These are phyloP conservation scores for Melocanna baccifera DNA, from an alignment of 176 grass and related monocot species.

Conservation along the genomic window DNA sequence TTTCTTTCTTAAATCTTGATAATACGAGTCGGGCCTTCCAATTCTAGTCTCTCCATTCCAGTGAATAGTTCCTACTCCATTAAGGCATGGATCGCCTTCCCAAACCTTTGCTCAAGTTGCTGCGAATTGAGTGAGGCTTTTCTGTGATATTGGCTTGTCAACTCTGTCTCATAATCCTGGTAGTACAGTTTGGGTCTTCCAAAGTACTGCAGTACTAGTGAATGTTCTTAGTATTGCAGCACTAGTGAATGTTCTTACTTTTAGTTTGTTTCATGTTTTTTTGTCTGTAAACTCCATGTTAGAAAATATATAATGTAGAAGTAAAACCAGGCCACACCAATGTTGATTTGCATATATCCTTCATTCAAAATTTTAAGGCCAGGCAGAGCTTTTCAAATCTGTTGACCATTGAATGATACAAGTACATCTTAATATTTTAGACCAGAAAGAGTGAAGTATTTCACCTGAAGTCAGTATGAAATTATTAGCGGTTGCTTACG, in stretches of 20 bases:
- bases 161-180: neutral
- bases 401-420: neutral
- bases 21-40: neutral
- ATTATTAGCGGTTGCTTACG: neutral
- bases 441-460: neutral
- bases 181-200: neutral
- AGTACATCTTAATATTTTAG: conserved; percentile 10
- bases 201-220: neutral
- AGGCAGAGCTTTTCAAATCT: neutral
- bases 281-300: neutral
- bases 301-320: neutral
- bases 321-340: neutral
- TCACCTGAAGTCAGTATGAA: neutral
- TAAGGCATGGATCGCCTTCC: neutral
- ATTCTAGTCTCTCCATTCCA: neutral
- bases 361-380: neutral
- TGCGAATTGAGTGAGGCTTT: neutral
- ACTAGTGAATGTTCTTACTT: neutral
- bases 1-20: neutral
- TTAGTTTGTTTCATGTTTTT: neutral
- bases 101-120: neutral
- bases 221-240: too few species aligned
- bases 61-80: neutral
- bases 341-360: neutral
- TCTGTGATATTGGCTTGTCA: neutral